Evolutionary conservation across 345 rosid species (phyloP).

Genomic region (Eucalyptus curtisii): DNA sequence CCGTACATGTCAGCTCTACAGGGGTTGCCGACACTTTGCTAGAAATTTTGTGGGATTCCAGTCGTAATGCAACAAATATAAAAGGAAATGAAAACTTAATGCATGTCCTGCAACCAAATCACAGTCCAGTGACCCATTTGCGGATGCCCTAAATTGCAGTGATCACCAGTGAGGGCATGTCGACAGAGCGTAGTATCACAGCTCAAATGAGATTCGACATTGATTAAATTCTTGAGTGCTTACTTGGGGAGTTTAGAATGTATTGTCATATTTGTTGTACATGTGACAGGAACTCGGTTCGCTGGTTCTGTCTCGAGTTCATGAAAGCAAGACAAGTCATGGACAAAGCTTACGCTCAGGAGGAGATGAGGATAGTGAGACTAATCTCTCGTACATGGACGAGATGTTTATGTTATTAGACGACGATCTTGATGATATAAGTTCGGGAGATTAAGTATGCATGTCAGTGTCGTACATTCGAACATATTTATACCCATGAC

Average conservation of each 20-base stretch:
- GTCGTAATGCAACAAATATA: not conserved
- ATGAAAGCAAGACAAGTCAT: conserved; percentile 4
- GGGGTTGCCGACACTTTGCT: not conserved
- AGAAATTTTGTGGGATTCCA: not conserved
- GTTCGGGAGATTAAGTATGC: not conserved
- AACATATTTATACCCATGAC: not conserved
- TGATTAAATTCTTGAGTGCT: not conserved
- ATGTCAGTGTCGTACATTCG: not conserved
- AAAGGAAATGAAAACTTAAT: not conserved
- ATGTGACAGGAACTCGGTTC: not conserved
- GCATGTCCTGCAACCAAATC: not conserved
- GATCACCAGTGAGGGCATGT: not conserved
- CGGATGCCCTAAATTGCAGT: not conserved
- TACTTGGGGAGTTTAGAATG: not conserved
- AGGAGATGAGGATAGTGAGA: conserved; percentile 9
- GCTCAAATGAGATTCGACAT: not conserved
- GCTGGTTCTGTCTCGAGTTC: conserved; percentile 25
- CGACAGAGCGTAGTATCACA: not conserved
- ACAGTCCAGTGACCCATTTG: not conserved
- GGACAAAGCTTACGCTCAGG: not conserved
- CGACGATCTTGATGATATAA: conserved; percentile 24
- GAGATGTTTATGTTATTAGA: conserved; percentile 30
- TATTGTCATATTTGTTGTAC: not conserved
- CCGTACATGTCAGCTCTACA: not conserved
- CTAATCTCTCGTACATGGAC: conserved; percentile 29